Conservation (phyloP, 108 stramenopile genomes). For the Pseudonitzschia multistriata region DNA sequence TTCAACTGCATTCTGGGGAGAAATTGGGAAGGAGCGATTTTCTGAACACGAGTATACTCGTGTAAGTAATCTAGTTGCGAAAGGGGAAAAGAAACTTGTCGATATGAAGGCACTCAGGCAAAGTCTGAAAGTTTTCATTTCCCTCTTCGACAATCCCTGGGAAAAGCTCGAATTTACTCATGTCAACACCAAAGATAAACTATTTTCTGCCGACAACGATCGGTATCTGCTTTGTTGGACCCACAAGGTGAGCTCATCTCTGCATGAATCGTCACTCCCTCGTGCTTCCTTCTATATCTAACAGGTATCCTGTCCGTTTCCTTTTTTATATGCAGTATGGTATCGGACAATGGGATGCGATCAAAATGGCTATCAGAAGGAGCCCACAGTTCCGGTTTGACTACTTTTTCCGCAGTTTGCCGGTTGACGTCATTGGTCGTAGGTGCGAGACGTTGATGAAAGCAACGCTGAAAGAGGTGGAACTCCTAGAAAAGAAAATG, state of each 20-base stretch:
- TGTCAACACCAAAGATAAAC: slow-evolving; percentile 63
- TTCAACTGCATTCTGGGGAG: slow-evolving; percentile 72
- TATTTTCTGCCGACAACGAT: slow-evolving; percentile 63
- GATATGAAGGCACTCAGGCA: slow-evolving; percentile 71
- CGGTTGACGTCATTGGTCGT: slow-evolving; percentile 54
- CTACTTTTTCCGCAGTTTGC: slow-evolving; percentile 70
- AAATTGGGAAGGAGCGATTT: slow-evolving; percentile 69
- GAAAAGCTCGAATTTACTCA: slow-evolving; percentile 78
- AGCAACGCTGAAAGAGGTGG: slow-evolving; percentile 83
- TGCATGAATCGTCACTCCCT: not conserved
- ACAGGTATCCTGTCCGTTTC: not conserved
- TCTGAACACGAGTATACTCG: slow-evolving; percentile 86
- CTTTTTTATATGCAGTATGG: slow-evolving; percentile 37
- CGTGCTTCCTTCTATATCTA: not conserved
- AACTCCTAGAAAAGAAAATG: slow-evolving; percentile 65
- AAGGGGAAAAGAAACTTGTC: slow-evolving; percentile 76
- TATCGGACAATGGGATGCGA: slow-evolving; percentile 87
- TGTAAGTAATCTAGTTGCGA: slow-evolving; percentile 77
- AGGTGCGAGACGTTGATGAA: slow-evolving; percentile 86
- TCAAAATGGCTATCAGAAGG: slow-evolving; percentile 84
- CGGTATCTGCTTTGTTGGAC: slow-evolving; percentile 72
- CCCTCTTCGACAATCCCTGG: slow-evolving; percentile 89
- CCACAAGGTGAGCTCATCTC: slow-evolving; percentile 56
- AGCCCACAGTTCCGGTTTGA: slow-evolving; percentile 83
- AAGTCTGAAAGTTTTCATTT: slow-evolving; percentile 63